Conservation (phyloP, 73 alveolate genomes). For the Tetrahymena borealis region DNA sequence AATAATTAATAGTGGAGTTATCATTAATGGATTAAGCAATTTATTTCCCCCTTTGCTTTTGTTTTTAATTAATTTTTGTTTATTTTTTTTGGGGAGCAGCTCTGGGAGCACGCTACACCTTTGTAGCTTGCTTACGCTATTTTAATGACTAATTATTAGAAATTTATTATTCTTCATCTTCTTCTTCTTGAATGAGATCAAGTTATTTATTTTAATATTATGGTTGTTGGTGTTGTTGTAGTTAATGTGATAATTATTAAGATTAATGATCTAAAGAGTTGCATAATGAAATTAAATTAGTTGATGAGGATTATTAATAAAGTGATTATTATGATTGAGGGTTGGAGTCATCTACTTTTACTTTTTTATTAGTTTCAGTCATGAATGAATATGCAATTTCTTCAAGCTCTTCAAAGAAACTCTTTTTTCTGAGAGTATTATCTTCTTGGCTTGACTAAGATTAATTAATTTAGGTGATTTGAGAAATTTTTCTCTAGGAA, state of each 20-base stretch:
- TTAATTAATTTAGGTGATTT: background rate
- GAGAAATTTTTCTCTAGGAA: background rate
- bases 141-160: background rate
- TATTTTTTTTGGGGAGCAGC: background rate
- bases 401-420: background rate
- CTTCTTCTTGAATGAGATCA: constrained; percentile 2
- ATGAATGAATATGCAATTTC: background rate
- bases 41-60: background rate
- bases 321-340: background rate
- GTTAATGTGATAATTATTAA: background rate
- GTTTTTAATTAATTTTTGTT: background rate
- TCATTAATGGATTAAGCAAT: background rate
- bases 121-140: background rate
- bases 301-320: background rate
- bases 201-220: background rate
- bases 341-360: background rate
- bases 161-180: background rate
- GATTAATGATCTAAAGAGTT: background rate
- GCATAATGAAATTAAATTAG: background rate
- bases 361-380: background rate
- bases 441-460: background rate
- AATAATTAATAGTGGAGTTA: background rate
- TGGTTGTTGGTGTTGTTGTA: background rate
- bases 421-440: background rate
- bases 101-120: background rate